phyloP scores from a whole-genome alignment of 2,329 filamentous ascomycete species.

The Sordariomycetes sp. region DNA sequence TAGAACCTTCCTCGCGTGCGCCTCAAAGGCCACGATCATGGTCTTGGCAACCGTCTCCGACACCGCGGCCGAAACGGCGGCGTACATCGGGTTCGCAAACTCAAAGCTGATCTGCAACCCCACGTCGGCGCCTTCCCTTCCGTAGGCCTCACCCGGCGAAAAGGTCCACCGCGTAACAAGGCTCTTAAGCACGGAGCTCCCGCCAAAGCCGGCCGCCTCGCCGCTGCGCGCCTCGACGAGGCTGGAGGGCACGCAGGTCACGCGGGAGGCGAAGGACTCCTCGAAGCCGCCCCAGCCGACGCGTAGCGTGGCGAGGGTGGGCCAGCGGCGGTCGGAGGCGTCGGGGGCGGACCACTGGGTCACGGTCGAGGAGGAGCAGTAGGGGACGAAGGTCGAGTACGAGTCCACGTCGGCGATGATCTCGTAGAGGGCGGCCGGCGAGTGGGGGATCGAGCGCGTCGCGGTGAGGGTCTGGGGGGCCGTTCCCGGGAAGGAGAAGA shows the following conservation, averaged over 20 bases:
- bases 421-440: slow-evolving; percentile 59
- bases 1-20: slow-evolving; percentile 54
- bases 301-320: slow-evolving; percentile 65
- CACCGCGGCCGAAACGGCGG: slow-evolving; percentile 67
- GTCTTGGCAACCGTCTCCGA: slow-evolving; percentile 74
- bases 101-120: slow-evolving; percentile 67
- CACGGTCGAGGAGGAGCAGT: slow-evolving; percentile 69
- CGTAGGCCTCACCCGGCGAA: slow-evolving; percentile 19
- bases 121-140: slow-evolving; percentile 51
- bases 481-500: slow-evolving; percentile 21
- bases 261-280: slow-evolving; percentile 70
- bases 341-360: slow-evolving; percentile 52
- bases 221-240: slow-evolving; percentile 73
- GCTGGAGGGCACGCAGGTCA: slow-evolving; percentile 64
- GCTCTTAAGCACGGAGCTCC: slow-evolving; percentile 50
- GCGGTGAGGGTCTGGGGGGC: slow-evolving; percentile 58
- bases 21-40: slow-evolving; percentile 93
- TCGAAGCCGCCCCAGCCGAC: slow-evolving; percentile 78
- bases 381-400: slow-evolving; percentile 84
- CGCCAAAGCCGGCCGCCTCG: slow-evolving; percentile 26
- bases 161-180: slow-evolving; percentile 63
- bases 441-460: slow-evolving; percentile 66
- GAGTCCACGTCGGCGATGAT: slow-evolving; percentile 81
- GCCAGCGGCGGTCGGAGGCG: slow-evolving; percentile 38
- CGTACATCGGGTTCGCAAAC: slow-evolving; percentile 84